These are phyloP conservation scores for Solanum virginianum DNA, from an alignment of 257 asterid genomes.

Conservation along the genomic window DNA sequence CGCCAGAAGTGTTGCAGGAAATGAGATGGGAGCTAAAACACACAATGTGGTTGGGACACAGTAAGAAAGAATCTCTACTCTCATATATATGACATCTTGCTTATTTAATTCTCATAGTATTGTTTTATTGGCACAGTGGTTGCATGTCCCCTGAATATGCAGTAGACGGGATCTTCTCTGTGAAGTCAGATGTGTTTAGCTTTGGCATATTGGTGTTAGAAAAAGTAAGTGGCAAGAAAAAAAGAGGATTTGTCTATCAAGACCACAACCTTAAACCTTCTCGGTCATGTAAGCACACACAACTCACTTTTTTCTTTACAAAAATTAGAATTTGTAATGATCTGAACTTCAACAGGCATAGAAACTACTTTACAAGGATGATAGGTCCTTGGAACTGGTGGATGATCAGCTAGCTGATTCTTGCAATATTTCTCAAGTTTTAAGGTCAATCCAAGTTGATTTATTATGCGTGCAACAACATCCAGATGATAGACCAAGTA, in stretches of 20 bases:
- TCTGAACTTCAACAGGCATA: background rate
- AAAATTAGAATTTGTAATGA: background rate
- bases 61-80: background rate
- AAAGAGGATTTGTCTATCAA: too few relatives aligned
- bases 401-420: background rate
- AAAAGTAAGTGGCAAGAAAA: too few relatives aligned
- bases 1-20: constrained; percentile 20
- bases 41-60: constrained; percentile 19
- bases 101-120: background rate
- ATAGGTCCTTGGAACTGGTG: background rate
- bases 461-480: too few relatives aligned
- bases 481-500: background rate
- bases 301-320: background rate
- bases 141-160: constrained; percentile 25
- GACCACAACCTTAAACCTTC: constrained; percentile 1
- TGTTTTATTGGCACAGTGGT: constrained; percentile 7
- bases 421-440: too few relatives aligned
- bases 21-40: constrained; percentile 22
- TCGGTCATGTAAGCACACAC: constrained; percentile 11
- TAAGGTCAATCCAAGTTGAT: too few relatives aligned
- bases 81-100: background rate
- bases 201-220: constrained; percentile 13
- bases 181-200: constrained; percentile 23
- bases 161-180: constrained; percentile 16
- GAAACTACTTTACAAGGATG: background rate